Percentiles rank a stretch among this genome's conserved stretches.
Evolutionary conservation across 164 flowering plant species (phyloP).

Genomic region (Macadamia tetraphylla): DNA sequence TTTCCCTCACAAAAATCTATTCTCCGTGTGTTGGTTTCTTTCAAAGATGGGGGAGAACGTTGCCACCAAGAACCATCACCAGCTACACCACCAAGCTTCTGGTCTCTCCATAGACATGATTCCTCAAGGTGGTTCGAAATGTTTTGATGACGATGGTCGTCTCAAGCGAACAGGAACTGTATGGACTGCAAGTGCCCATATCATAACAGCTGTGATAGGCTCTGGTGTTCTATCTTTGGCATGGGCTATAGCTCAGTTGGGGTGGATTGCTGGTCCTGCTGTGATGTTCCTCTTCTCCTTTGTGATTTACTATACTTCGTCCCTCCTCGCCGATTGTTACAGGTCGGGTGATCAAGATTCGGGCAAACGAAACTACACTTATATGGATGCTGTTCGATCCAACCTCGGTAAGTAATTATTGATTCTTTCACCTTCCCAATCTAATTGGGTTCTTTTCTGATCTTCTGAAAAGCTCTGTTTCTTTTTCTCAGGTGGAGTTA

Average conservation of each 20-base stretch:
- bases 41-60: conserved; percentile 13
- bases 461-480: neutral
- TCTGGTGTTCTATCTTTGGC: conserved; percentile 60
- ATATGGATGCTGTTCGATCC: conserved; percentile 53
- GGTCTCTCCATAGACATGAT: conserved; percentile 10
- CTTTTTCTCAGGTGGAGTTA: conserved; percentile 33
- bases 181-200: conserved; percentile 64
- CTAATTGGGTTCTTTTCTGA: neutral
- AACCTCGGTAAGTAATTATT: conserved; percentile 35
- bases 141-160: conserved; percentile 48
- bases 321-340: conserved; percentile 50
- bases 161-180: conserved; percentile 48
- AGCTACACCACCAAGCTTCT: neutral
- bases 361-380: conserved; percentile 58
- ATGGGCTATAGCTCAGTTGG: conserved; percentile 61
- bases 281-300: conserved; percentile 48
- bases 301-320: conserved; percentile 43
- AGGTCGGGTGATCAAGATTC: conserved; percentile 39
- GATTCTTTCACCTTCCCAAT: neutral
- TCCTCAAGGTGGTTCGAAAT: conserved; percentile 20
- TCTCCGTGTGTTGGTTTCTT: neutral
- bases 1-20: conserved; percentile 1
- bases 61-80: conserved; percentile 8
- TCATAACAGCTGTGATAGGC: conserved; percentile 63
- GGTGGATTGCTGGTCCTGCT: conserved; percentile 64